phyloP scores from a whole-genome alignment of 129 eudicot species.

The Escallonia herrerae region DNA sequence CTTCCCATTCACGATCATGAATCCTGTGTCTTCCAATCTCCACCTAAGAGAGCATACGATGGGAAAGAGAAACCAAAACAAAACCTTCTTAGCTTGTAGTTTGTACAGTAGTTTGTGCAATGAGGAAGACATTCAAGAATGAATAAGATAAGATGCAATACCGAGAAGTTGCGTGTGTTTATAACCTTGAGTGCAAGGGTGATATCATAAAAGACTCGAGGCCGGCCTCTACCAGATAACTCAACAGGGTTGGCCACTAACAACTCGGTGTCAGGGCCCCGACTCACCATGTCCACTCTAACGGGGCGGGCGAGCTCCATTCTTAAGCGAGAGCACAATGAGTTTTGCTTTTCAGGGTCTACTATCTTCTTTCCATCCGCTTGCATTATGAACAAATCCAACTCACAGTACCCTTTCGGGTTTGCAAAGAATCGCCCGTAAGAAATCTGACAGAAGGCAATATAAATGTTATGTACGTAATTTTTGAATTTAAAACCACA shows the following conservation, averaged over 20 bases:
- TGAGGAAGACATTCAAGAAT: neutral
- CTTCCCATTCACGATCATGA: constrained; percentile 56
- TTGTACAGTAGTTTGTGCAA: neutral
- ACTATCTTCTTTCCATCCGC: constrained; percentile 39
- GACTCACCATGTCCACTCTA: constrained; percentile 34
- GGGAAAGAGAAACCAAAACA: neutral
- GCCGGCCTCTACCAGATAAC: constrained; percentile 41
- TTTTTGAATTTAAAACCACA: too few species aligned
- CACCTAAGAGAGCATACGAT: constrained; percentile 27
- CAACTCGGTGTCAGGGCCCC: constrained; percentile 52
- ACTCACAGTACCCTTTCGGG: constrained; percentile 25
- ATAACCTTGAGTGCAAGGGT: constrained; percentile 42
- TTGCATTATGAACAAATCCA: constrained; percentile 39
- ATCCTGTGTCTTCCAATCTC: constrained; percentile 52
- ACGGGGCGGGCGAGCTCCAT: constrained; percentile 45
- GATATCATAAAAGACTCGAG: constrained; percentile 43
- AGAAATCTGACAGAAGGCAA: constrained; percentile 16
- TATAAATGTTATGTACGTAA: too few species aligned
- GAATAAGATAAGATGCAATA: constrained; percentile 5
- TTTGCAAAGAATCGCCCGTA: constrained; percentile 34
- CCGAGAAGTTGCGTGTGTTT: constrained; percentile 37
- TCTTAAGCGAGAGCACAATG: constrained; percentile 30
- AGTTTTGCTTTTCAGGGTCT: constrained; percentile 34
- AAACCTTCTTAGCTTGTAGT: neutral
- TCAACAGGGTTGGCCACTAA: constrained; percentile 47